A percentile compares a stretch with the other conserved stretches of the same genome.
These are phyloP conservation scores for Dunaliella primolecta DNA, from an alignment of 139 green algal species.

Conservation along the genomic window DNA sequence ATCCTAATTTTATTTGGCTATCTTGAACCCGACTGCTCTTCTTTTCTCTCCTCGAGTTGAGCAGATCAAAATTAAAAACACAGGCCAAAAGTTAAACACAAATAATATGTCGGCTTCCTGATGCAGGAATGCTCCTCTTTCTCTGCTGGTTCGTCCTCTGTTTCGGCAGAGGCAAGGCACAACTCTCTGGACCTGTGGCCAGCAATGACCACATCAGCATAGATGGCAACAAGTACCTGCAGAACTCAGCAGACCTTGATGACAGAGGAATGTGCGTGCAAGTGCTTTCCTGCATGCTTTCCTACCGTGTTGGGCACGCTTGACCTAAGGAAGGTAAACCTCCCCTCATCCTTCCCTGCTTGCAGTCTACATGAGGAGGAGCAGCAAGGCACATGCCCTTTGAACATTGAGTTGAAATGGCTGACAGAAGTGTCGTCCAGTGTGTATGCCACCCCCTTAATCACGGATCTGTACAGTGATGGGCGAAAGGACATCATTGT, in stretches of 20 bases:
- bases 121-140: too few relatives aligned
- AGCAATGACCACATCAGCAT: constrained; percentile 41
- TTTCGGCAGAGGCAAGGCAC: too few relatives aligned
- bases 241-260: constrained; percentile 55
- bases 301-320: not conserved
- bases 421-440: constrained; percentile 76
- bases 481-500: constrained; percentile 90
- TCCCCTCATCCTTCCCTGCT: not conserved
- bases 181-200: constrained; percentile 51
- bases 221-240: constrained; percentile 72
- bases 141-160: too few relatives aligned
- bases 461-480: constrained; percentile 92
- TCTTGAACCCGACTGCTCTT: too few relatives aligned
- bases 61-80: too few relatives aligned
- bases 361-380: constrained; percentile 27
- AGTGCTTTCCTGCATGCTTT: not conserved
- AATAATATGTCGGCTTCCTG: too few relatives aligned
- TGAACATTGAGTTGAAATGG: constrained; percentile 79
- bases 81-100: too few relatives aligned
- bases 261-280: constrained; percentile 13
- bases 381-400: constrained; percentile 20
- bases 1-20: too few relatives aligned
- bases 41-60: too few relatives aligned
- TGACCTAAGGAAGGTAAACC: too few relatives aligned
- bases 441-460: constrained; percentile 93